Conservation (phyloP, 2,329 filamentous ascomycete species). For the Aspergillus sergii region DNA sequence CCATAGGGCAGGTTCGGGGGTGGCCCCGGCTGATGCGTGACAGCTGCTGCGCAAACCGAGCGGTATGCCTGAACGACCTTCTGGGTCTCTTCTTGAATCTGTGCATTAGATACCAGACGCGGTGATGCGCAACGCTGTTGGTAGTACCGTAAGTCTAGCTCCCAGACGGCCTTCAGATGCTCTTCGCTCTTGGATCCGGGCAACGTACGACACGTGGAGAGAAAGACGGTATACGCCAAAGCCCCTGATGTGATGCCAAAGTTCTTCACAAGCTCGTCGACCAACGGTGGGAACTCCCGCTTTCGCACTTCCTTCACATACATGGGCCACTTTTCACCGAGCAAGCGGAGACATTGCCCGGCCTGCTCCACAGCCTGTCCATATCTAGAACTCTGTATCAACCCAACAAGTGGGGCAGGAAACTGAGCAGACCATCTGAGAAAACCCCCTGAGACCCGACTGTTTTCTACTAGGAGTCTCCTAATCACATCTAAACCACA, state of each 20-base stretch:
- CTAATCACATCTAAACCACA: conserved; percentile 41
- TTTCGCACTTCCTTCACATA: conserved; percentile 36
- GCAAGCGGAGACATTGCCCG: conserved; percentile 46
- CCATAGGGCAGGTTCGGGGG: neutral
- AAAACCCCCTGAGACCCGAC: conserved; percentile 40
- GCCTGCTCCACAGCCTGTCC: conserved; percentile 40
- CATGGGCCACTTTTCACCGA: conserved; percentile 47
- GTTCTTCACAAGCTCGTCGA: conserved; percentile 55
- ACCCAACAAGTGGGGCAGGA: conserved; percentile 41
- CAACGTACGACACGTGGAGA: conserved; percentile 33
- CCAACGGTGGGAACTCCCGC: conserved; percentile 57
- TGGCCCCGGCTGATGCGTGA: neutral
- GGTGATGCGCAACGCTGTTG: conserved; percentile 15
- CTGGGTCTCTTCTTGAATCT: conserved; percentile 17
- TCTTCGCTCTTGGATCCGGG: conserved; percentile 16
- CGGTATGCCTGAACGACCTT: conserved; percentile 21
- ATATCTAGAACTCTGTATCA: conserved; percentile 38
- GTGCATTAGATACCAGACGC: neutral
- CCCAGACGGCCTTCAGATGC: conserved; percentile 22
- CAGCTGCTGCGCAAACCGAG: conserved; percentile 9
- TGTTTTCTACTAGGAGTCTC: conserved; percentile 52
- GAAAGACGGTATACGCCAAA: conserved; percentile 59
- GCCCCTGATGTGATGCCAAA: conserved; percentile 55
- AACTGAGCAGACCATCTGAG: conserved; percentile 53
- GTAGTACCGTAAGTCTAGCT: conserved; percentile 24